These are phyloP conservation scores for Xanthoconium purpureum DNA, from an alignment of 768 basidiomycete genomes.

Conservation along the genomic window DNA sequence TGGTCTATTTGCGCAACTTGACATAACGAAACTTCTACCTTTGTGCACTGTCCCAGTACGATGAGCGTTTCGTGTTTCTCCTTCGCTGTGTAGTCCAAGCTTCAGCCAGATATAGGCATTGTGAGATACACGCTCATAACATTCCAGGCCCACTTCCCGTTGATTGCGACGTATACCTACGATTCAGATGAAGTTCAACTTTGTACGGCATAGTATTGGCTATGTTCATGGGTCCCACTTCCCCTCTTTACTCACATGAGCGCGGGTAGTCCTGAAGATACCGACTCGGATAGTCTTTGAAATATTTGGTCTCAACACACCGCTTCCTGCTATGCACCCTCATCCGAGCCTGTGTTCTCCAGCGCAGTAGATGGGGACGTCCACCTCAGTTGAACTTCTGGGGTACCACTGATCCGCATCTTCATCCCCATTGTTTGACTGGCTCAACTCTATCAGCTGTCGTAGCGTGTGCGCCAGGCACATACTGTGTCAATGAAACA, in stretches of 20 bases:
- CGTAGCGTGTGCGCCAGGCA: neutral
- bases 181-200: neutral
- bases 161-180: neutral
- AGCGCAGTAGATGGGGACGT: neutral
- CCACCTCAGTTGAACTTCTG: too few species aligned
- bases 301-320: neutral
- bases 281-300: neutral
- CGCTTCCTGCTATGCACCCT: neutral
- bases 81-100: too few species aligned
- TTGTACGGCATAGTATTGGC: neutral
- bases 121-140: too few species aligned
- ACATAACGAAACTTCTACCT: too few species aligned
- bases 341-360: neutral
- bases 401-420: neutral
- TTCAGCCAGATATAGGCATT: neutral
- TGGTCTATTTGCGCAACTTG: too few species aligned
- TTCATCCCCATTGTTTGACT: neutral
- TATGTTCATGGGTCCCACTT: neutral
- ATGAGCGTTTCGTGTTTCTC: too few species aligned
- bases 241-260: too few species aligned
- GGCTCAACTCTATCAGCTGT: too few species aligned
- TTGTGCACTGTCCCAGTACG: too few species aligned
- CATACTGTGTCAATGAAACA: neutral
- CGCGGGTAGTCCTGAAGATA: too few species aligned
- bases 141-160: too few species aligned